phyloP scores from a whole-genome alignment of 495 filamentous ascomycete genomes.

The Lasiosphaeria hispida region DNA sequence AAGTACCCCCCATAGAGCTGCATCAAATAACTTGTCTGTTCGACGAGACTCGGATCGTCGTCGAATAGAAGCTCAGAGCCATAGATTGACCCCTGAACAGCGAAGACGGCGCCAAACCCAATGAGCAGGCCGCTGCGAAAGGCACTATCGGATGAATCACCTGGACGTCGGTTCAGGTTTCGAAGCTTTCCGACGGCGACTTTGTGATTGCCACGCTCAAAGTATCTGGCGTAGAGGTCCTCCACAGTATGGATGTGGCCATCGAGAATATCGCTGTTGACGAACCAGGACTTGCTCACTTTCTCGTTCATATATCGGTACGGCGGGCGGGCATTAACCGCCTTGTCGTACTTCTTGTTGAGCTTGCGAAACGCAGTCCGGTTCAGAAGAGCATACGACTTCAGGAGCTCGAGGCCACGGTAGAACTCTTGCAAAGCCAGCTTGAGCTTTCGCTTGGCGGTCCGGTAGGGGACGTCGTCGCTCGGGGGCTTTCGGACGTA shows the following conservation, averaged over 20 bases:
- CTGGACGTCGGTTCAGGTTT: slow-evolving; percentile 58
- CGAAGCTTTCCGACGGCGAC: slow-evolving; percentile 82
- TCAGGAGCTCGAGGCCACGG: slow-evolving; percentile 83
- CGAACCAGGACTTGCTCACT: slow-evolving; percentile 87
- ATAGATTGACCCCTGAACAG: slow-evolving; percentile 70
- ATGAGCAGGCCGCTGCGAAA: slow-evolving; percentile 81
- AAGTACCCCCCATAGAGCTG: slow-evolving; percentile 88
- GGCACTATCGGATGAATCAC: slow-evolving; percentile 68
- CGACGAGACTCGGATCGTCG: slow-evolving; percentile 43
- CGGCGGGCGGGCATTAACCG: slow-evolving; percentile 70
- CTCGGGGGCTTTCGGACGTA: slow-evolving; percentile 58
- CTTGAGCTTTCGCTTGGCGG: slow-evolving; percentile 88
- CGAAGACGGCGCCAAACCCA: slow-evolving; percentile 70
- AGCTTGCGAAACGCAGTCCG: slow-evolving; percentile 93
- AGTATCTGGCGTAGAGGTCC: slow-evolving; percentile 89
- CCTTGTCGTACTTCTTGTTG: slow-evolving; percentile 98
- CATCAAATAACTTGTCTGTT: slow-evolving; percentile 70
- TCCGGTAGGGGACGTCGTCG: slow-evolving; percentile 70
- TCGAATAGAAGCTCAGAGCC: slow-evolving; percentile 55
- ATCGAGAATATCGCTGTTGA: slow-evolving; percentile 77
- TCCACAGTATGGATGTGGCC: slow-evolving; percentile 74
- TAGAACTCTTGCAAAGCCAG: slow-evolving; percentile 89
- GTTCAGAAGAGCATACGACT: slow-evolving; percentile 86
- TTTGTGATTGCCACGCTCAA: slow-evolving; percentile 87
- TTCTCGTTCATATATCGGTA: slow-evolving; percentile 87